These are phyloP conservation scores for Syzygium syzygioides DNA, from an alignment of 441 rosid species.

Conservation along the genomic window DNA sequence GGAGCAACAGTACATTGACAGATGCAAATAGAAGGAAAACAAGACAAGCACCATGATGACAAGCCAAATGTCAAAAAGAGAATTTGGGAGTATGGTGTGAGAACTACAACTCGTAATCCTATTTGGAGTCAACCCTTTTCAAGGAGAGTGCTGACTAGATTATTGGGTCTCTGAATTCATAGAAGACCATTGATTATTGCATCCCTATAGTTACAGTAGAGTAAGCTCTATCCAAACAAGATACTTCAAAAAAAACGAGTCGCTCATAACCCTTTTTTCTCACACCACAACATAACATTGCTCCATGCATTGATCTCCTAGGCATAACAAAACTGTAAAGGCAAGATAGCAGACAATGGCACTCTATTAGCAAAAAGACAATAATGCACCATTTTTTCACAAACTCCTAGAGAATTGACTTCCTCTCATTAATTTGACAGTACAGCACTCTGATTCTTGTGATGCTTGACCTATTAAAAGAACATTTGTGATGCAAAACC, in stretches of 20 bases:
- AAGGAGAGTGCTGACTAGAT: neutral
- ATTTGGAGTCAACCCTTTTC: neutral
- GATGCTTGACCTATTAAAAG: neutral
- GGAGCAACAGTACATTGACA: neutral
- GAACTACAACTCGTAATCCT: neutral
- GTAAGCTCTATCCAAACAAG: neutral
- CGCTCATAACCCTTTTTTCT: neutral
- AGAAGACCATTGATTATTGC: neutral
- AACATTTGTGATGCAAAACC: neutral
- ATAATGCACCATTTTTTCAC: neutral
- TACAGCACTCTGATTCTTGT: neutral
- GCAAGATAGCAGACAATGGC: neutral
- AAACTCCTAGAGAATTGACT: neutral
- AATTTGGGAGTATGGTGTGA: neutral
- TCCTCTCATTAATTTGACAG: neutral
- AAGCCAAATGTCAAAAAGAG: neutral
- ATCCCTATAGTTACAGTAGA: neutral
- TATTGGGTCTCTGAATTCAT: neutral
- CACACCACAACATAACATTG: neutral
- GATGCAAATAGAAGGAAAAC: neutral
- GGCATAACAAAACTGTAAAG: neutral
- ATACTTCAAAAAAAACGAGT: neutral
- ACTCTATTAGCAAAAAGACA: neutral
- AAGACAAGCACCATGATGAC: neutral
- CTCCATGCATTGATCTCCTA: neutral